A percentile compares a stretch with the other conserved stretches of the same genome.
phyloP scores from a whole-genome alignment of 805 yeast species.

The Hagleromyces aurorensis region DNA sequence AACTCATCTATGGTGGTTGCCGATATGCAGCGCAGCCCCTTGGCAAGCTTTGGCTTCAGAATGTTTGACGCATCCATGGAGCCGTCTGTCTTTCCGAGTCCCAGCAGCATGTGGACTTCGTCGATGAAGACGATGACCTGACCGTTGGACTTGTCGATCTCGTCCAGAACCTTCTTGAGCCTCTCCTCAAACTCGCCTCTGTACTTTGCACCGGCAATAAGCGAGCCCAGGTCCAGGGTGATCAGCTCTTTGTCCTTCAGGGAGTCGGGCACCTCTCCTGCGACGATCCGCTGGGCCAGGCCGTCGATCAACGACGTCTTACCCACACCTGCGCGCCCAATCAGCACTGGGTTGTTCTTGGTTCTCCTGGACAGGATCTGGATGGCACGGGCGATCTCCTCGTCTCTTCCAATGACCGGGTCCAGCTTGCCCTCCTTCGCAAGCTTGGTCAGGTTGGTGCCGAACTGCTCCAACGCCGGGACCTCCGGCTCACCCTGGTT shows the following conservation, averaged over 20 bases:
- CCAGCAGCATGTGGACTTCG: slow-evolving; percentile 82
- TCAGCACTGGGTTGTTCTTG: slow-evolving; percentile 89
- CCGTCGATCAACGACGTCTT: slow-evolving; percentile 97
- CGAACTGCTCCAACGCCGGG: slow-evolving; percentile 78
- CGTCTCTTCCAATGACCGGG: slow-evolving; percentile 96
- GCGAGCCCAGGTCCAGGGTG: slow-evolving; percentile 77
- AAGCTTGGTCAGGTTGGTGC: slow-evolving; percentile 75
- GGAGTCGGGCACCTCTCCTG: slow-evolving; percentile 90
- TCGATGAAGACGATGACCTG: slow-evolving; percentile 77
- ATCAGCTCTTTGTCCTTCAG: slow-evolving; percentile 81
- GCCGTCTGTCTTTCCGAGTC: slow-evolving; percentile 90
- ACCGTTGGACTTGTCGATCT: slow-evolving; percentile 72
- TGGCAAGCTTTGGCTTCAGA: slow-evolving; percentile 86
- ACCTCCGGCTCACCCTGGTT: slow-evolving; percentile 45
- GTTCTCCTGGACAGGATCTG: slow-evolving; percentile 89
- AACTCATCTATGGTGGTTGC: slow-evolving; percentile 95
- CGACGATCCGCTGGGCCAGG: slow-evolving; percentile 83
- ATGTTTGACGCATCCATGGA: slow-evolving; percentile 92
- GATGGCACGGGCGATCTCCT: slow-evolving; percentile 86
- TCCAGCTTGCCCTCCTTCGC: slow-evolving; percentile 88
- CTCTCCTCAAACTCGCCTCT: slow-evolving; percentile 96
- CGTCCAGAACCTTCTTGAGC: slow-evolving; percentile 69
- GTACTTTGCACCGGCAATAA: slow-evolving; percentile 91
- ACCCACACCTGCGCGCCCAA: slow-evolving; percentile 98
- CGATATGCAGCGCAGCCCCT: slow-evolving; percentile 92